Conservation (phyloP, 2,329 filamentous ascomycete species). For the Xylaria sp. region DNA sequence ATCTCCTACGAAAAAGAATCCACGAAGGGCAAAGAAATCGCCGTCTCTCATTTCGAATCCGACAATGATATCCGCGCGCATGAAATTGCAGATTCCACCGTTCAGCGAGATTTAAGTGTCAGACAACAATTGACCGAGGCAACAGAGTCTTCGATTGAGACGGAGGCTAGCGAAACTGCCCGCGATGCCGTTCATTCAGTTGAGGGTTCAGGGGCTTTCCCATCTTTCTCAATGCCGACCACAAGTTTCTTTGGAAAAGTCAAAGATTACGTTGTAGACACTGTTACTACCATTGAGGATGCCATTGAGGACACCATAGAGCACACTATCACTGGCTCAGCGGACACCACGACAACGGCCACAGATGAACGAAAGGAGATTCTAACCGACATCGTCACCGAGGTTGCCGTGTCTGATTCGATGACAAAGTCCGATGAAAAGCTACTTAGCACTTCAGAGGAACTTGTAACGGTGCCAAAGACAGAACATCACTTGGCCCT, state of each 20-base stretch:
- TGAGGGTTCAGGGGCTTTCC: constrained; percentile 5
- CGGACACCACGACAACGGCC: not conserved
- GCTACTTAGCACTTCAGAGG: not conserved
- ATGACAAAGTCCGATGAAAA: constrained; percentile 12
- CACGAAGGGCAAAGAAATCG: constrained; percentile 25
- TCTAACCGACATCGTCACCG: constrained; percentile 7
- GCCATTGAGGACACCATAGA: constrained; percentile 25
- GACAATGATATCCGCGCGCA: constrained; percentile 8
- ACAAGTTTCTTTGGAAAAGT: constrained; percentile 13
- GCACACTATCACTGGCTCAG: constrained; percentile 21
- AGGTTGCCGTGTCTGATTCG: constrained; percentile 8
- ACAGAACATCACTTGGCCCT: not conserved
- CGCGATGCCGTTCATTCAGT: not conserved
- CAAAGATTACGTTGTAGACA: constrained; percentile 15
- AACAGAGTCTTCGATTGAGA: constrained; percentile 8
- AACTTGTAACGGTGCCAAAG: not conserved
- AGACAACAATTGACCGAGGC: not conserved
- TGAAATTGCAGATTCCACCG: constrained; percentile 11
- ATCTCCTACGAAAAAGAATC: constrained; percentile 19
- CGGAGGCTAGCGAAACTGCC: not conserved
- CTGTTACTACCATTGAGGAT: constrained; percentile 13
- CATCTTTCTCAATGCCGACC: not conserved
- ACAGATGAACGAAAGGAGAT: constrained; percentile 19
- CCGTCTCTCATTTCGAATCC: constrained; percentile 17
- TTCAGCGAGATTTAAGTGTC: constrained; percentile 6